Percentiles rank a stretch among this genome's conserved stretches.
phyloP scores from a whole-genome alignment of 371 early-diverging fungal genomes.

The Chytridium lagenaria region DNA sequence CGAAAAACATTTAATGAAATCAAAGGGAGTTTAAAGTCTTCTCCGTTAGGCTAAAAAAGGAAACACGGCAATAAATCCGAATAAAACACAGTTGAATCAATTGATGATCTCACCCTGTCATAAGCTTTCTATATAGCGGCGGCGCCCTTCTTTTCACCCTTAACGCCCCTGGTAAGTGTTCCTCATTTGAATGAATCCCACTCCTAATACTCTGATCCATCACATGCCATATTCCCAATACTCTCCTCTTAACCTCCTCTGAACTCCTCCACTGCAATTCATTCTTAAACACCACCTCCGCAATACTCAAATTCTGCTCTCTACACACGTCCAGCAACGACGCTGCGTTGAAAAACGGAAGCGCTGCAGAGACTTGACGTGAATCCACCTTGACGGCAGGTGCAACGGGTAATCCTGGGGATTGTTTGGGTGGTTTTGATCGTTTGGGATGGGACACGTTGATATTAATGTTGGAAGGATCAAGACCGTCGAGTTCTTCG shows the following conservation, averaged over 20 bases:
- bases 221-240: conserved; percentile 87
- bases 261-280: conserved; percentile 89
- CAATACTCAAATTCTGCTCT: conserved; percentile 86
- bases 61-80: background rate
- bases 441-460: background rate
- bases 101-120: conserved; percentile 61
- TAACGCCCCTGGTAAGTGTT: conserved; percentile 83
- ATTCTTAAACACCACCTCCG: conserved; percentile 94
- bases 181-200: conserved; percentile 70
- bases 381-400: conserved; percentile 2
- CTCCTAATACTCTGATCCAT: conserved; percentile 88
- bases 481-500: conserved; percentile 36
- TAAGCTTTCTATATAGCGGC: conserved; percentile 80
- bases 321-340: conserved; percentile 82
- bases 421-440: conserved; percentile 20
- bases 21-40: too few species aligned
- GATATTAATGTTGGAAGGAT: conserved; percentile 16
- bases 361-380: conserved; percentile 70
- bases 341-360: conserved; percentile 85
- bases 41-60: too few species aligned
- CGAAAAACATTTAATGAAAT: background rate
- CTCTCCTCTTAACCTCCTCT: conserved; percentile 74
- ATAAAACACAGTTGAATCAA: background rate
- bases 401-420: conserved; percentile 33
- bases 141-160: conserved; percentile 89